Base-by-base conservation (phyloP, 805 yeast genomes). In the Ogataea philodendri region DNA sequence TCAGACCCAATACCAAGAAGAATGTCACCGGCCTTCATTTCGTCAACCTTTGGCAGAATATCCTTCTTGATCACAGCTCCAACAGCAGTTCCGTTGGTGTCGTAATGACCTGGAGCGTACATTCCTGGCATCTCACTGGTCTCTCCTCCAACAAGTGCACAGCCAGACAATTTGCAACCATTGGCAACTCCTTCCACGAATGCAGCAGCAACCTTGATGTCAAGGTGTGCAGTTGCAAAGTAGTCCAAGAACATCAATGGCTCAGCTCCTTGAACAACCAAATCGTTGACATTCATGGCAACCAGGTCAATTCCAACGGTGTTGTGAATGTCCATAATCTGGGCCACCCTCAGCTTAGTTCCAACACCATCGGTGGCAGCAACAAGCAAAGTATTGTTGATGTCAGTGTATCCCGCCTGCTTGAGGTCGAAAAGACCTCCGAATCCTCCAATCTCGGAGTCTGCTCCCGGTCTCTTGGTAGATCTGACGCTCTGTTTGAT, bases 341-440 rank as follows among this genome's bases (percentile, higher is more conserved):
- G 97, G 1, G 97, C 98, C 58, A 94, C 79, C 71, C 88, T 80
- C 49, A 93, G 76, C 66, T 93, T 93, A 42, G 98, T 90, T 49
- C 99, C 99, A 40, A 93, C 97, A 65, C 99, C 99, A 65, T 93
- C 99, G 30, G 99, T 93, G 41, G 98, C 97, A 41, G 93, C 96
- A 26, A 93, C 97, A 41, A 93, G 69, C 38, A 93, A 64, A n/a
- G 87, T 79, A 39, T 83, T 80, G 46, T 74, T 77, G 14, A 87
- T 76, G 49, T 79, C 78, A 30, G 63, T 60, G 65, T 81, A 93
- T 5, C 97, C 97, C 28, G 95, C 95, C 33, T 80, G 78, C 49
- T 78, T 75, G 54, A 93, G 72, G 60, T 94, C 98, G 49, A 93
- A 94, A 27, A 90, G 67, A 49, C 99, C 99, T 49, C 99, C 99